A percentile compares a stretch with the other conserved stretches of the same genome.
phyloP scores from a whole-genome alignment of 1,284 basidiomycete genomes.

The Apiotrichum montevideense region DNA sequence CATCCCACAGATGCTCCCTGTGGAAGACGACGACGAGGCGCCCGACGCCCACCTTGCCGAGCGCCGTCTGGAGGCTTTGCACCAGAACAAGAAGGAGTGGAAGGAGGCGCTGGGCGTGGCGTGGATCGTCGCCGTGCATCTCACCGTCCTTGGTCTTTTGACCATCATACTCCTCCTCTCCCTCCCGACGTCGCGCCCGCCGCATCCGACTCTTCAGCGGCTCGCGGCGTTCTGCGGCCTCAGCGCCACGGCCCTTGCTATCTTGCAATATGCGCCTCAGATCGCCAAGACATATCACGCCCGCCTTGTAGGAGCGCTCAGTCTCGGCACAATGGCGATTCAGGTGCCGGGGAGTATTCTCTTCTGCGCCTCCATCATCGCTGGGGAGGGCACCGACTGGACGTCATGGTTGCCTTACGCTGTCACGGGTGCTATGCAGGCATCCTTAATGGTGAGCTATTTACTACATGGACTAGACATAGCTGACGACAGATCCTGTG shows the following conservation, averaged over 20 bases:
- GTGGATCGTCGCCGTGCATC: slow-evolving; percentile 64
- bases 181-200: slow-evolving; percentile 46
- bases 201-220: slow-evolving; percentile 50
- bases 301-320: slow-evolving; percentile 82
- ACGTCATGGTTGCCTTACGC: slow-evolving; percentile 81
- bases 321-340: slow-evolving; percentile 86
- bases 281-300: slow-evolving; percentile 69
- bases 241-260: slow-evolving; percentile 69
- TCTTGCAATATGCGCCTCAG: slow-evolving; percentile 83
- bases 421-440: slow-evolving; percentile 81
- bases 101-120: slow-evolving; percentile 64
- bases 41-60: not conserved
- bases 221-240: slow-evolving; percentile 87
- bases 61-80: not conserved
- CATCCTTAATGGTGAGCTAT: slow-evolving; percentile 57
- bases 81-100: slow-evolving; percentile 60
- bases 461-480: not conserved
- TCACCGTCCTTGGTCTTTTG: slow-evolving; percentile 46
- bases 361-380: slow-evolving; percentile 78
- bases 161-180: slow-evolving; percentile 43
- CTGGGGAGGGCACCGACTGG: slow-evolving; percentile 77
- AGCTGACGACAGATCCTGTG: slow-evolving; percentile 56
- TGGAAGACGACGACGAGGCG: slow-evolving; percentile 46
- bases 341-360: slow-evolving; percentile 86
- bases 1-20: slow-evolving; percentile 13